Evolutionary conservation across 2,329 filamentous ascomycete genomes (phyloP), one percentile per base, ranked within the genome.

Genomic region (Aspergillus udagawae): DNA sequence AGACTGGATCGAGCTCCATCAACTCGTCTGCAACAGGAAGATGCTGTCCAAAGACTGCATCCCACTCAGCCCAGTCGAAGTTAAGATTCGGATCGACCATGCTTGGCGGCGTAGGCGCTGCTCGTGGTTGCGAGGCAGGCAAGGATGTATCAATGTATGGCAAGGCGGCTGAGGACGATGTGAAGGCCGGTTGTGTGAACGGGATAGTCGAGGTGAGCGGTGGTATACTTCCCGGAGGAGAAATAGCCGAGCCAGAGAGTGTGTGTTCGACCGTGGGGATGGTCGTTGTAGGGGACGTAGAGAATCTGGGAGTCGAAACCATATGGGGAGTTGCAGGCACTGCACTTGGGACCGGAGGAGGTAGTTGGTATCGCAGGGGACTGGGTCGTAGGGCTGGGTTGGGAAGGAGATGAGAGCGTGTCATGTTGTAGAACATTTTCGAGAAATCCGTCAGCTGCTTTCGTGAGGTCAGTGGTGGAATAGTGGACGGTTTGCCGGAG

Each of bases 51-150:
- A 80, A 80, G 2, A 79, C 76, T 6, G 77, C 74, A 53, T 80
- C 77, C 77, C 77, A 80, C 61, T 77, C 72, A 53, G 79, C 77
- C 77, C 77, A 80, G 63, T 80, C 77, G 61, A 80, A 80, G 54
- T 77, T 73, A 21, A 77, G 53, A 49, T 76, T 77, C 8, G 73
- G 71, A 21, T 75, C 74, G 8, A 75, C 63, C 68, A 75, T 70
- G 1, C 70, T 73, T 1, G 71, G 69, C 0, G 70, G 73, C 12
- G 72, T 75, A 27, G 70, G 68, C 25, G 65, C 64, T 10, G 60
- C 58, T 21, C 61, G 53, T 25, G 60, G 53, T 5, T 61, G 58
- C 9, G 42, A 44, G 44, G 59, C 60, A 5, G 65, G 65, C 8
- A 64, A 65, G 7, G 55, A 14, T 8, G 63, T 42, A 17, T 72